A percentile compares a stretch with the other conserved stretches of the same genome.
phyloP scores from a whole-genome alignment of 1,284 basidiomycete species.

The Phylloporus sp. region DNA sequence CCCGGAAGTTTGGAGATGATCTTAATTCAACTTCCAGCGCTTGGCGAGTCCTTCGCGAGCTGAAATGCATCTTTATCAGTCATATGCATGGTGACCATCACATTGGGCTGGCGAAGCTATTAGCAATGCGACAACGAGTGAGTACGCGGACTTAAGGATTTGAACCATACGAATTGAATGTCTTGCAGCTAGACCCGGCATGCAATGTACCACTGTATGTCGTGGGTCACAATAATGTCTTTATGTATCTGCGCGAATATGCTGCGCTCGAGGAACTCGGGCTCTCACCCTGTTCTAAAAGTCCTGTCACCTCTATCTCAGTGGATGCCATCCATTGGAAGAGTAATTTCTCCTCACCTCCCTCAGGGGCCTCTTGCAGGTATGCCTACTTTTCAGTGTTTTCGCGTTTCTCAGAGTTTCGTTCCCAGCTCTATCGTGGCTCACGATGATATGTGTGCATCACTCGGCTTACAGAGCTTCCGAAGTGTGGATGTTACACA shows the following conservation, averaged over 20 bases:
- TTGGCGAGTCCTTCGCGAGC: slow-evolving; percentile 66
- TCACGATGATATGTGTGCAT: slow-evolving; percentile 48
- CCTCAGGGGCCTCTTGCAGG: slow-evolving; percentile 6
- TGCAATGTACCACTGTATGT: slow-evolving; percentile 70
- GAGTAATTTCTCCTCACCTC: slow-evolving; percentile 28
- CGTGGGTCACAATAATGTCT: slow-evolving; percentile 58
- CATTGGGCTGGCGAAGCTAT: slow-evolving; percentile 76
- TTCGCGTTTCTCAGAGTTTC: slow-evolving; percentile 5
- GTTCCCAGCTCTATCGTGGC: slow-evolving; percentile 28
- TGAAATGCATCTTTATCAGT: slow-evolving; percentile 86
- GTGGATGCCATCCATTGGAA: slow-evolving; percentile 59
- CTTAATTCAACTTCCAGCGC: slow-evolving; percentile 44
- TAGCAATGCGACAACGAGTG: slow-evolving; percentile 76
- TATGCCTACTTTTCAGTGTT: slow-evolving; percentile 1
- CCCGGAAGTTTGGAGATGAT: slow-evolving; percentile 76
- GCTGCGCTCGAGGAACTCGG: slow-evolving; percentile 71
- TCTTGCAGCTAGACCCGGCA: slow-evolving; percentile 58
- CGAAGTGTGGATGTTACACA: slow-evolving; percentile 76
- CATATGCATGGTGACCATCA: slow-evolving; percentile 97
- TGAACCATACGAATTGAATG: slow-evolving; percentile 5
- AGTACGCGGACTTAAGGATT: slow-evolving; percentile 21
- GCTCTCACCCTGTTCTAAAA: slow-evolving; percentile 48
- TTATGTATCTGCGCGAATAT: slow-evolving; percentile 69
- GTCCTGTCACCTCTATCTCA: slow-evolving; percentile 57
- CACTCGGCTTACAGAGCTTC: slow-evolving; percentile 59